phyloP scores from a whole-genome alignment of 1,284 basidiomycete species.

The Agaricales sp. region DNA sequence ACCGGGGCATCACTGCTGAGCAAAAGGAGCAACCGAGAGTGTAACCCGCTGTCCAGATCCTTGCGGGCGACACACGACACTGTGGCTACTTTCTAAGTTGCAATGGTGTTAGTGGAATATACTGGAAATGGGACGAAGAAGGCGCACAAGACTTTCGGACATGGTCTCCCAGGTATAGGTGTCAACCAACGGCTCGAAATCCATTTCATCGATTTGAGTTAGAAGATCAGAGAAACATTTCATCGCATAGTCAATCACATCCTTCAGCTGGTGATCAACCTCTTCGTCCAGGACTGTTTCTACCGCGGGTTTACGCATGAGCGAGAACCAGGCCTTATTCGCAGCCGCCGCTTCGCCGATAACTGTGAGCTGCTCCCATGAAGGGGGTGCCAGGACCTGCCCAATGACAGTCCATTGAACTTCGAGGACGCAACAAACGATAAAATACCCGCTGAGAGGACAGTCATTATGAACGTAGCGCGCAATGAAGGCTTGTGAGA shows the following conservation, averaged over 20 bases:
- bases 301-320: conserved; percentile 43
- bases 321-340: conserved; percentile 66
- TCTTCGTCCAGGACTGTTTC: conserved; percentile 28
- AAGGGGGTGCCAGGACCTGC: conserved; percentile 52
- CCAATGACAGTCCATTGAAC: conserved; percentile 77
- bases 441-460: conserved; percentile 81
- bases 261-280: conserved; percentile 33
- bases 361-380: conserved; percentile 20
- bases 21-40: conserved; percentile 64
- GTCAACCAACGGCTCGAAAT: conserved; percentile 63
- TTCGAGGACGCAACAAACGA: conserved; percentile 79
- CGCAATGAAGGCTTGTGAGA: conserved; percentile 63
- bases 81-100: conserved; percentile 72
- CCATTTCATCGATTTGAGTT: conserved; percentile 70
- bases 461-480: conserved; percentile 69
- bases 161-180: conserved; percentile 85
- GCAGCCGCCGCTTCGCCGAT: conserved; percentile 68
- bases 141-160: conserved; percentile 67
- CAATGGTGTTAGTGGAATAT: conserved; percentile 1
- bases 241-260: conserved; percentile 48
- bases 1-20: conserved; percentile 78
- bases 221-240: conserved; percentile 68
- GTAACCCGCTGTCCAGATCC: conserved; percentile 61
- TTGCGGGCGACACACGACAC: conserved; percentile 72
- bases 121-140: not conserved